A percentile compares a stretch with the other conserved stretches of the same genome.
Conservation (phyloP, 257 asterid species). For the Cinchona pubescens region DNA sequence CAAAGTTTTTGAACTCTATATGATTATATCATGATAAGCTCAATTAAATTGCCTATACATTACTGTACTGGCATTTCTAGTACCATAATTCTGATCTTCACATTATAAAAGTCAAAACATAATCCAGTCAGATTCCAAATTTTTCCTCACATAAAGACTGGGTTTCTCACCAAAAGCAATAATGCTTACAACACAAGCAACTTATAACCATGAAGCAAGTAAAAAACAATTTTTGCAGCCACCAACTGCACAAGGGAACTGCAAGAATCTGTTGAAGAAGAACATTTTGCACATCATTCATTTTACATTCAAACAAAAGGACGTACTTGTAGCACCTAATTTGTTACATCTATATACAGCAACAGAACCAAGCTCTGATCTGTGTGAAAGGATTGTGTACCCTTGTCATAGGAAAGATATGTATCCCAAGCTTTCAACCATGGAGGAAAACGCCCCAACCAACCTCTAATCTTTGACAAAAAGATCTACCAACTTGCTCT, state of each 20-base stretch:
- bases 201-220: constrained; percentile 8
- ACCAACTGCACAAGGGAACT: constrained; percentile 32
- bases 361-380: constrained; percentile 34
- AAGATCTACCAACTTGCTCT: constrained; percentile 3
- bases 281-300: constrained; percentile 24
- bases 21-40: not conserved
- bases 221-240: constrained; percentile 11
- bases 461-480: constrained; percentile 19
- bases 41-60: not conserved
- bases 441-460: constrained; percentile 16
- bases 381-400: constrained; percentile 35
- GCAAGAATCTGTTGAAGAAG: constrained; percentile 28
- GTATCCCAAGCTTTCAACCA: constrained; percentile 38
- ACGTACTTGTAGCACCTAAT: constrained; percentile 25
- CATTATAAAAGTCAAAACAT: not conserved
- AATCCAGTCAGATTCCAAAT: constrained; percentile 12
- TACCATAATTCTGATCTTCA: constrained; percentile 1
- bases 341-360: constrained; percentile 30
- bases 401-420: constrained; percentile 39
- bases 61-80: constrained; percentile 1
- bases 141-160: constrained; percentile 14
- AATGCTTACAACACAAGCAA: constrained; percentile 26
- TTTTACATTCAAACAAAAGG: constrained; percentile 34
- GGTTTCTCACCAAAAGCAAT: constrained; percentile 17
- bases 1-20: constrained; percentile 7